phyloP scores from a whole-genome alignment of 1,284 basidiomycete genomes.

The Pulchroboletus neoregius region DNA sequence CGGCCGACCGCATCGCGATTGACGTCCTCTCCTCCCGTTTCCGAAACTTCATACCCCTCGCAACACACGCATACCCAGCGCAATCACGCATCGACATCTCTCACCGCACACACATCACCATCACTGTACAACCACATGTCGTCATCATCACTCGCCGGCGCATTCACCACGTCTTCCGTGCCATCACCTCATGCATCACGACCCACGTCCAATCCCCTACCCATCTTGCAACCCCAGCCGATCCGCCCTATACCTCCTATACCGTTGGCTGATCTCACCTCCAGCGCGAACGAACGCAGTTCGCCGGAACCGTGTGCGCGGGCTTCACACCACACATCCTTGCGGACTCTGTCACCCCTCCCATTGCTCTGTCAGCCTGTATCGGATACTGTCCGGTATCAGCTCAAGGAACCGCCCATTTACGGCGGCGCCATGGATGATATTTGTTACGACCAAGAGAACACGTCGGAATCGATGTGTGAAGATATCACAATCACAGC shows the following conservation, averaged over 20 bases:
- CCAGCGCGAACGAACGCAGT: constrained; percentile 21
- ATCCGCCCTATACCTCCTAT: constrained; percentile 52
- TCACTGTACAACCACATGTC: constrained; percentile 23
- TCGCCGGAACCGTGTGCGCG: background rate
- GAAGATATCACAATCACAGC: constrained; percentile 15
- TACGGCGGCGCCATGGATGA: constrained; percentile 1
- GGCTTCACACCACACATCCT: background rate
- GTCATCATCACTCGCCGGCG: constrained; percentile 29
- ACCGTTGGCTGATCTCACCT: constrained; percentile 45
- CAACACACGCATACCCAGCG: constrained; percentile 25
- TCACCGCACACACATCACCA: constrained; percentile 20
- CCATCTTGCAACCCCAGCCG: constrained; percentile 51
- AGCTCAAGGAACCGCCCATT: constrained; percentile 17
- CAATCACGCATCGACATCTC: constrained; percentile 13
- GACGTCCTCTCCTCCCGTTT: constrained; percentile 8
- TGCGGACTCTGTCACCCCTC: constrained; percentile 27
- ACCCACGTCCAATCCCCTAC: constrained; percentile 26
- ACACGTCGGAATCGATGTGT: constrained; percentile 18
- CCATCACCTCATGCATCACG: constrained; percentile 17
- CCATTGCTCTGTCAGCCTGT: constrained; percentile 34
- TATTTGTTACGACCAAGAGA: constrained; percentile 13
- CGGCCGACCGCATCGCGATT: constrained; percentile 22
- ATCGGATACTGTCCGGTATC: constrained; percentile 32
- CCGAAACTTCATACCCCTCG: constrained; percentile 16
- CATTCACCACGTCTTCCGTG: constrained; percentile 19